These are phyloP conservation scores for Cenchrus americanus DNA, from an alignment of 176 grass and related monocot species.

Conservation along the genomic window DNA sequence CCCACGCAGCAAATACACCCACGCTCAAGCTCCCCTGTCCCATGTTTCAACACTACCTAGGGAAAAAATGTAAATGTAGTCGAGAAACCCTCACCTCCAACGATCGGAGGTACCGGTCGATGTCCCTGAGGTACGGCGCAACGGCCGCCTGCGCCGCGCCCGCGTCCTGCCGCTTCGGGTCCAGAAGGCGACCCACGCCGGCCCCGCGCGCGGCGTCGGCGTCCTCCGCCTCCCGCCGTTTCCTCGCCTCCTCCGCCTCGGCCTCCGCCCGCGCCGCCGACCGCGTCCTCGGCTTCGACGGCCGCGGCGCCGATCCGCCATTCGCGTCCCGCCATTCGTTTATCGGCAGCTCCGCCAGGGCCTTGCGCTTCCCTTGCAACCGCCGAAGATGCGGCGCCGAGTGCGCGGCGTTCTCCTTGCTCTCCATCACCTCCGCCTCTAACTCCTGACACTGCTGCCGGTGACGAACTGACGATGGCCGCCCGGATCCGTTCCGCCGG, in stretches of 20 bases:
- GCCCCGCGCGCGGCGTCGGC: not conserved
- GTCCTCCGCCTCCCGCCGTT: not conserved
- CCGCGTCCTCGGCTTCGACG: conserved; percentile 46
- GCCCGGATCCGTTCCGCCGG: conserved; percentile 1
- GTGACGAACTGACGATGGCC: not conserved
- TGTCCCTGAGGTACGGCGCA: conserved; percentile 34
- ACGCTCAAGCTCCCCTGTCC: not conserved
- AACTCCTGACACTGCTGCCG: not conserved
- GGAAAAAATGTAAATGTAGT: not conserved
- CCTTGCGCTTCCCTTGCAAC: conserved; percentile 24
- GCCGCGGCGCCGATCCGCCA: not conserved
- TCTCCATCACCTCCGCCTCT: conserved; percentile 18
- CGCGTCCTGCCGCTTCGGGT: not conserved
- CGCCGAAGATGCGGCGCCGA: not conserved
- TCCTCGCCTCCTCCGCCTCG: conserved; percentile 16
- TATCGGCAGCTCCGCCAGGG: conserved; percentile 37
- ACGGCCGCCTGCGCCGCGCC: conserved; percentile 25
- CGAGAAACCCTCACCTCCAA: conserved; percentile 52
- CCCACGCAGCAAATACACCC: not conserved
- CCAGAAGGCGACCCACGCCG: not conserved
- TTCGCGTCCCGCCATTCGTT: not conserved
- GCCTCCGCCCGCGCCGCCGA: conserved; percentile 40
- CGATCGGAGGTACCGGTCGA: conserved; percentile 46
- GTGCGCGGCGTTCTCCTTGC: conserved; percentile 26
- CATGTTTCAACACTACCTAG: too few species aligned